phyloP scores from a whole-genome alignment of 1,284 basidiomycete genomes.

The Neonothopanus nambi region DNA sequence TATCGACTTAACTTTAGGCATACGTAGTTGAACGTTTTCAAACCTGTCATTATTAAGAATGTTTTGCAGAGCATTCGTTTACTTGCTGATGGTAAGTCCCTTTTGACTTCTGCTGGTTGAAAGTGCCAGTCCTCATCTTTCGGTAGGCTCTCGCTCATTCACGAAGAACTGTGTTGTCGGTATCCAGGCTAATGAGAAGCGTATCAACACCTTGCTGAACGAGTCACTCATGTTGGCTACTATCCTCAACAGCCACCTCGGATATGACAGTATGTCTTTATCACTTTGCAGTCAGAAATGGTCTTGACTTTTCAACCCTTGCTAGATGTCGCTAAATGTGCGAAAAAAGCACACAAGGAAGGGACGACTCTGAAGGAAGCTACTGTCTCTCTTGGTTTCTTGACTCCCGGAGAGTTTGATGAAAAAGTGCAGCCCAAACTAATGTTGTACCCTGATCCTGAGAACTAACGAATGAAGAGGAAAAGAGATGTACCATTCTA shows the following conservation, averaged over 20 bases:
- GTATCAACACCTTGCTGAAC: conserved; percentile 87
- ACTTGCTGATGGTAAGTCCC: conserved; percentile 78
- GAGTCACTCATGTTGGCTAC: conserved; percentile 97
- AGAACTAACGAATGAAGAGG: conserved; percentile 7
- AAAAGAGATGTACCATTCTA: too few relatives aligned
- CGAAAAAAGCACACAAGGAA: conserved; percentile 99
- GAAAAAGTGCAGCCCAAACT: conserved; percentile 92
- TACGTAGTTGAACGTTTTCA: conserved; percentile 94
- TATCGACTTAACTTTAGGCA: conserved; percentile 9
- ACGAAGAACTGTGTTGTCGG: conserved; percentile 97
- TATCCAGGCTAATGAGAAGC: conserved; percentile 93
- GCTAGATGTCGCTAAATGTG: conserved; percentile 93
- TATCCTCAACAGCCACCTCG: conserved; percentile 91
- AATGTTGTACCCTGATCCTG: conserved; percentile 75
- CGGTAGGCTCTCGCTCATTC: conserved; percentile 84
- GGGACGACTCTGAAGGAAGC: conserved; percentile 96
- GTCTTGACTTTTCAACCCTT: conserved; percentile 19
- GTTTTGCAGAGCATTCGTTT: conserved; percentile 94
- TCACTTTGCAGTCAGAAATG: neutral
- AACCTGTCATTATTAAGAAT: conserved; percentile 98
- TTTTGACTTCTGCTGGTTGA: too few relatives aligned
- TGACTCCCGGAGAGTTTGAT: conserved; percentile 94
- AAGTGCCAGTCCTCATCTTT: conserved; percentile 9
- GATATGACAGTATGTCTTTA: conserved; percentile 86
- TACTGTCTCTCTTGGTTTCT: conserved; percentile 83